These are phyloP conservation scores for Sutorius eximius DNA, from an alignment of 1,284 basidiomycete species.

Conservation along the genomic window DNA sequence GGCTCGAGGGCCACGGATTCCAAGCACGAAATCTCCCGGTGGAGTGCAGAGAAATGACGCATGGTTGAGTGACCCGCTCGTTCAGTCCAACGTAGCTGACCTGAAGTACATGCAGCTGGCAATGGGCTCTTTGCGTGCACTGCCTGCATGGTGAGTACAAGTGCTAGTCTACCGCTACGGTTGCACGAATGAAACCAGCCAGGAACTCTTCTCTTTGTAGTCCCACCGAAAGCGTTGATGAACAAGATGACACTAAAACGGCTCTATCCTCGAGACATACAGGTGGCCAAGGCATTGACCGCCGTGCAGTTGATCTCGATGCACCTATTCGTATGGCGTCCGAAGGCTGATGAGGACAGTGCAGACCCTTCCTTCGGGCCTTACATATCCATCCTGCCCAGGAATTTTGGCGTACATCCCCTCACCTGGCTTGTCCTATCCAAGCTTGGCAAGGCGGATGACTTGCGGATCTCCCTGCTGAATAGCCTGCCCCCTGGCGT, in stretches of 20 bases:
- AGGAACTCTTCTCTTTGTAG: slow-evolving; percentile 57
- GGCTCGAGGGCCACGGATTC: slow-evolving; percentile 59
- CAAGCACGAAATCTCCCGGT: slow-evolving; percentile 43
- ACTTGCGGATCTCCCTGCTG: slow-evolving; percentile 37
- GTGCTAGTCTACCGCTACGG: no score
- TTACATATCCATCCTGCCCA: slow-evolving; percentile 74
- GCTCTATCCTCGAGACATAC: slow-evolving; percentile 45
- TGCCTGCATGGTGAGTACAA: slow-evolving; percentile 43
- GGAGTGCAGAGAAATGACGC: slow-evolving; percentile 43
- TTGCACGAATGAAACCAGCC: slow-evolving; percentile 38
- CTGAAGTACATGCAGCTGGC: slow-evolving; percentile 48
- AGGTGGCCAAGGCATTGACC: slow-evolving; percentile 39
- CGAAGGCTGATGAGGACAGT: slow-evolving; percentile 40
- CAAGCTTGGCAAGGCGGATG: slow-evolving; percentile 7
- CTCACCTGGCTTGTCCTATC: slow-evolving; percentile 62
- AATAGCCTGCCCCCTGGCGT: slow-evolving; percentile 53
- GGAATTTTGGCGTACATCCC: slow-evolving; percentile 71
- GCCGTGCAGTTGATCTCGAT: slow-evolving; percentile 62
- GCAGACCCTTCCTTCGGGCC: slow-evolving; percentile 65
- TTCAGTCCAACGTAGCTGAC: slow-evolving; percentile 3
- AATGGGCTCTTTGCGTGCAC: slow-evolving; percentile 65
- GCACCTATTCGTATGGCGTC: slow-evolving; percentile 59
- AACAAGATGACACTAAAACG: slow-evolving; percentile 65
- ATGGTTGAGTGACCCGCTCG: slow-evolving; percentile 36
- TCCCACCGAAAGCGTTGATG: slow-evolving; percentile 69